Evolutionary conservation across 352 stramenopile species (phyloP).

Genomic region (Phytophthora brassicae): DNA sequence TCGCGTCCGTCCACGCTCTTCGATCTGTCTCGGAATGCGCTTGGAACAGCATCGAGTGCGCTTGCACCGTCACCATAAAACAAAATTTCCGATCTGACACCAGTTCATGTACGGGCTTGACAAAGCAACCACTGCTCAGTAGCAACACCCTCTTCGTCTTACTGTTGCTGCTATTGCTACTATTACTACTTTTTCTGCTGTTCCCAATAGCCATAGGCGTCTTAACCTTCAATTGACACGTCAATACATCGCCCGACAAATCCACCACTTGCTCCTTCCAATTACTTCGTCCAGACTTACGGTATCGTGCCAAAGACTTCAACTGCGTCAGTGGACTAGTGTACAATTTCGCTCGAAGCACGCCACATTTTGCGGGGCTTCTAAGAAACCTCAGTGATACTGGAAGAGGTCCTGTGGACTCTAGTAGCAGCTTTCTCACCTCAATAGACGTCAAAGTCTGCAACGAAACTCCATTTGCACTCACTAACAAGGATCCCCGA

Average conservation of each 20-base stretch:
- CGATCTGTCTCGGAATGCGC: conserved; percentile 49
- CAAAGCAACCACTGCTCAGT: conserved; percentile 45
- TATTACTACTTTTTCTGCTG: conserved; percentile 14
- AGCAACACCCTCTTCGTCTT: conserved; percentile 46
- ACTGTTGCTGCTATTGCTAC: conserved; percentile 10
- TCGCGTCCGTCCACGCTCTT: conserved; percentile 55
- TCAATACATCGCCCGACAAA: conserved; percentile 63
- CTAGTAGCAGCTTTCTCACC: conserved; percentile 45
- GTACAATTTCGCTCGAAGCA: conserved; percentile 56
- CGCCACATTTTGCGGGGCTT: conserved; percentile 46
- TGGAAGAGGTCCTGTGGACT: conserved; percentile 32
- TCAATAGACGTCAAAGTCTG: conserved; percentile 56
- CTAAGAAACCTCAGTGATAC: conserved; percentile 52
- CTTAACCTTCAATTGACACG: conserved; percentile 38
- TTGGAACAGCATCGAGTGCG: conserved; percentile 71
- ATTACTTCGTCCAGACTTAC: conserved; percentile 28
- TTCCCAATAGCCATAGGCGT: conserved; percentile 22
- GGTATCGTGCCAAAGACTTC: conserved; percentile 57
- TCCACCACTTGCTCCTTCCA: conserved; percentile 73
- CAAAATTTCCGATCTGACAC: conserved; percentile 62
- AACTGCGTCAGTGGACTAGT: conserved; percentile 57
- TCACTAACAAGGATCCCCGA: conserved; percentile 60
- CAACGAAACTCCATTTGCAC: conserved; percentile 58
- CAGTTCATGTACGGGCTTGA: conserved; percentile 69
- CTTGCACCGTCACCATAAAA: conserved; percentile 64